Evolutionary conservation across 75 land plant species (phyloP), one percentile per base, ranked within the genome.

Genomic region (Gnetum montanum): DNA sequence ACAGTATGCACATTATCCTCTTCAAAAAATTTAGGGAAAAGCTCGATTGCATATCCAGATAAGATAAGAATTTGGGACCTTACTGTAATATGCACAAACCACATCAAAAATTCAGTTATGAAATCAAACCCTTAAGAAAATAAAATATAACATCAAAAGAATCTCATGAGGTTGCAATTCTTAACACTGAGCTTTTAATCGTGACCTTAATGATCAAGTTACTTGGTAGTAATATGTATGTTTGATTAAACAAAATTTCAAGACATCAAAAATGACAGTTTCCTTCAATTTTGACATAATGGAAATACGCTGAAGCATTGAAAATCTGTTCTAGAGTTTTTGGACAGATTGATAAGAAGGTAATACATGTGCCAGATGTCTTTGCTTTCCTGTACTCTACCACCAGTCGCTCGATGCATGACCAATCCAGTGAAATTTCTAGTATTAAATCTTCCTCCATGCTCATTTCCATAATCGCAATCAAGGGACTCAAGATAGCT

Each of bases 401-500:
- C 26, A 74, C 25, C 34, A 74, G 33, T 20, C 41, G 34, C 30
- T 59, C 47, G 11, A 31, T 58, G 30, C 55, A 43, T 20, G 51
- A 54, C 73, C 62, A 70, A 44, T 74, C 67, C 58, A 74, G 29
- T 4, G 31, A 45, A 13, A 58, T 20, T 3, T 63, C 56, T 33
- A 49, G 20, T 4, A 47, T 5, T 59, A 4, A 43, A 24, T 33
- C 38, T 22, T 48, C 40, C 36, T 38, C 49, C 31, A 63, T 25
- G 49, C 54, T 47, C 10, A 51, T 23, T 36, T 74, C 77, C 20
- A 74, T 37, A 29, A 74, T n/a, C 23, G 58, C 37, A 46, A 63
- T 43, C n/a, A 74, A 54, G 23, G 77, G 77, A 34, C 22, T 37
- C 58, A 74, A 54, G 22, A 73, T 58, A 50, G 73, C 77, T 34